Evolutionary conservation across 2,329 filamentous ascomycete species (phyloP).

Genomic region (Cordyceps militaris): DNA sequence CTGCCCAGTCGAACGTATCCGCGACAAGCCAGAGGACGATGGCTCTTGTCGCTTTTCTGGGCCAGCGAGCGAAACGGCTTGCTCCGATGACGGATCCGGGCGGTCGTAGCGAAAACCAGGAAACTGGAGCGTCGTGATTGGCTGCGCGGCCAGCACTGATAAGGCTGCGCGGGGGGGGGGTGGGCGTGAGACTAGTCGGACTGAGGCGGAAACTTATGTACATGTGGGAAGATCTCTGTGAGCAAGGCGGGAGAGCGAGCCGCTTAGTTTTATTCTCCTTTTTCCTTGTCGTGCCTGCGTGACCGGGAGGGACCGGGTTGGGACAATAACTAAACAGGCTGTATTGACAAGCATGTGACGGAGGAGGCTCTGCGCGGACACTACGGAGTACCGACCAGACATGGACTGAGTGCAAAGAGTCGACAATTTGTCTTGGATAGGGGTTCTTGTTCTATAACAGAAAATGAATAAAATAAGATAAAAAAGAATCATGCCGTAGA

Average conservation of each 20-base stretch:
- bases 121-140: constrained; percentile 11
- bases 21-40: not conserved
- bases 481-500: too few relatives aligned
- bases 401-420: too few relatives aligned
- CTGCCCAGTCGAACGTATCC: not conserved
- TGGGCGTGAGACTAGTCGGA: constrained; percentile 2
- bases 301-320: constrained; percentile 11
- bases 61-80: not conserved
- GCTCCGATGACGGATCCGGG: constrained; percentile 14
- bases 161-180: constrained; percentile 5
- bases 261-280: not conserved
- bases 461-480: too few relatives aligned
- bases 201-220: not conserved
- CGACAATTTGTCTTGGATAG: too few relatives aligned
- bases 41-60: not conserved
- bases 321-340: not conserved
- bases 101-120: not conserved
- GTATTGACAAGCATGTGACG: constrained; percentile 3
- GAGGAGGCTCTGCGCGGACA: not conserved
- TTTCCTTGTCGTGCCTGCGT: not conserved
- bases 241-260: not conserved
- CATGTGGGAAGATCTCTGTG: not conserved
- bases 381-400: not conserved
- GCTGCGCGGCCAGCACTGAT: constrained; percentile 10
- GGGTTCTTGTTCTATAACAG: too few relatives aligned